phyloP scores from a whole-genome alignment of 2,329 filamentous ascomycete species.

The Coccinonectria pachysandricola region DNA sequence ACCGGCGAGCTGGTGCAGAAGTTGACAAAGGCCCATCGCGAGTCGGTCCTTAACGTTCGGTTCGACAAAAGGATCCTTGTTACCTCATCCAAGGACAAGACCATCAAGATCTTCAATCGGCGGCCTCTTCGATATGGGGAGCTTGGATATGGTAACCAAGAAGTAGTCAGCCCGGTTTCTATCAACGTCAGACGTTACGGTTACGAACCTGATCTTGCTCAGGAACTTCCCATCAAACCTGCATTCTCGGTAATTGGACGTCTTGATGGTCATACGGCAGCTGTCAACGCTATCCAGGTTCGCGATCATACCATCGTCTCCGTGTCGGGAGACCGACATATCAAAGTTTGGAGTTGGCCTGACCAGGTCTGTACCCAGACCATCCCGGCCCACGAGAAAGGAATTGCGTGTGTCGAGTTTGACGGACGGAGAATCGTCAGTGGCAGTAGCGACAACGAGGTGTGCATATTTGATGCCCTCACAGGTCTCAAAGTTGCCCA shows the following conservation, averaged over 20 bases:
- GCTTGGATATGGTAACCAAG: slow-evolving; percentile 37
- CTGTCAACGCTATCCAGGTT: slow-evolving; percentile 94
- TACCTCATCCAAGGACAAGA: slow-evolving; percentile 94
- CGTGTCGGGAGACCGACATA: slow-evolving; percentile 83
- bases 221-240: slow-evolving; percentile 41
- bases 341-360: slow-evolving; percentile 91
- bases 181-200: slow-evolving; percentile 43
- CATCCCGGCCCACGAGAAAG: slow-evolving; percentile 80
- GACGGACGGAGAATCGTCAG: slow-evolving; percentile 89
- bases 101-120: slow-evolving; percentile 93
- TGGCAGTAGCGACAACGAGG: slow-evolving; percentile 90
- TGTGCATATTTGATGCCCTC: slow-evolving; percentile 84
- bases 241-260: slow-evolving; percentile 70
- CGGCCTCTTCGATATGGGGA: slow-evolving; percentile 52
- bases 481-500: slow-evolving; percentile 85
- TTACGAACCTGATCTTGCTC: slow-evolving; percentile 35
- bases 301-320: slow-evolving; percentile 80
- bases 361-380: slow-evolving; percentile 67
- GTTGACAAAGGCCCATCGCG: slow-evolving; percentile 66
- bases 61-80: slow-evolving; percentile 89
- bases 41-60: slow-evolving; percentile 86
- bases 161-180: slow-evolving; percentile 41
- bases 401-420: slow-evolving; percentile 95
- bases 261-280: slow-evolving; percentile 76
- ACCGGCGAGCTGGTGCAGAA: slow-evolving; percentile 75